Conservation (phyloP, 2,329 filamentous ascomycete genomes). For the Cladosporium sp. region DNA sequence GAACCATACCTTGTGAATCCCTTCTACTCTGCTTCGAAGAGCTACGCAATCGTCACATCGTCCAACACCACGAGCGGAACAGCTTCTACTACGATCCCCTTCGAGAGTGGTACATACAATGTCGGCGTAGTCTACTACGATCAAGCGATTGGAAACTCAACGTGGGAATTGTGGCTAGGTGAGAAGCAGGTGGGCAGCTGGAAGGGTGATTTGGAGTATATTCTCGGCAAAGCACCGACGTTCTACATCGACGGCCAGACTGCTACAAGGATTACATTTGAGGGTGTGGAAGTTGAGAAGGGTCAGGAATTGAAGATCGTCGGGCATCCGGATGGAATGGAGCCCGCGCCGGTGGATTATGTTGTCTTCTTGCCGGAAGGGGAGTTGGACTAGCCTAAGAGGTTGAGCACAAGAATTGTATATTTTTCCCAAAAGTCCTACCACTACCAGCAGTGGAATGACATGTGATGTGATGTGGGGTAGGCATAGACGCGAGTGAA, state of each 20-base stretch:
- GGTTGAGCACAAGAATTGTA: too few relatives aligned
- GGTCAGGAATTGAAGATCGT: constrained; percentile 54
- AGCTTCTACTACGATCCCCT: constrained; percentile 45
- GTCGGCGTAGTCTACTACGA: constrained; percentile 66
- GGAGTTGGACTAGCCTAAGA: constrained; percentile 27
- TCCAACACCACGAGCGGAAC: constrained; percentile 50
- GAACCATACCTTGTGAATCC: constrained; percentile 51
- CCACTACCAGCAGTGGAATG: too few relatives aligned
- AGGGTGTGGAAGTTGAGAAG: constrained; percentile 44
- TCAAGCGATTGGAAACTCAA: constrained; percentile 53
- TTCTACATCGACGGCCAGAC: constrained; percentile 62
- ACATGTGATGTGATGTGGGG: too few relatives aligned
- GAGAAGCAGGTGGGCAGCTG: constrained; percentile 52
- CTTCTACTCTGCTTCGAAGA: constrained; percentile 56
- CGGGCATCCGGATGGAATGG: constrained; percentile 55
- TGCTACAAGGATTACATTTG: constrained; percentile 59
- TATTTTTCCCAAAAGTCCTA: too few relatives aligned
- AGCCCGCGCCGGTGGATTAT: constrained; percentile 66
- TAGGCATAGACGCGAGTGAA: too few relatives aligned
- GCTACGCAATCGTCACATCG: constrained; percentile 52
- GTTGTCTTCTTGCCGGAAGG: constrained; percentile 58
- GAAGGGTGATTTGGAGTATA: constrained; percentile 46
- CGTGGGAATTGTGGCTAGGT: constrained; percentile 54
- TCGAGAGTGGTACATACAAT: constrained; percentile 55
- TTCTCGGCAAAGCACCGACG: constrained; percentile 50